Conservation (phyloP, 2,329 filamentous ascomycete species). For the Trichoderma lentiforme region DNA sequence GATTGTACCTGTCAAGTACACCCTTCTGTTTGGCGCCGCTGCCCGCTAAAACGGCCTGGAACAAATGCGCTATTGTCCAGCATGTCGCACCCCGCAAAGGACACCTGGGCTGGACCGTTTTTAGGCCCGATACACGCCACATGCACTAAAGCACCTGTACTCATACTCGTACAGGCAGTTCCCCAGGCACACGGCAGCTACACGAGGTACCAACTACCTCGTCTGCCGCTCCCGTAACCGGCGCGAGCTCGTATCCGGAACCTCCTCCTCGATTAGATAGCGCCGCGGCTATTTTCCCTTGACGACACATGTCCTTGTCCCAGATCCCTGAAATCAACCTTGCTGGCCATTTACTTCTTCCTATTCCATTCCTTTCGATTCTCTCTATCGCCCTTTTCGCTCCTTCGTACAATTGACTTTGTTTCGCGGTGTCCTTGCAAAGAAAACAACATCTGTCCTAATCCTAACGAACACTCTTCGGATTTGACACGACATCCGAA, state of each 20-base stretch:
- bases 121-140: background rate
- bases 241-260: background rate
- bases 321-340: conserved; percentile 21
- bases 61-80: background rate
- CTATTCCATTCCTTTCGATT: background rate
- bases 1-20: background rate
- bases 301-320: conserved; percentile 33
- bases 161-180: background rate
- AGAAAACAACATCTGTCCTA: conserved; percentile 26
- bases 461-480: background rate
- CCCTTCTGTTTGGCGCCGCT: background rate
- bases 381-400: background rate
- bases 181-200: background rate
- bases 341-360: background rate
- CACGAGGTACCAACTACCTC: background rate
- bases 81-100: background rate
- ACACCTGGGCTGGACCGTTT: background rate
- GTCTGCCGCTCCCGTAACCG: background rate
- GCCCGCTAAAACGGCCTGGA: background rate
- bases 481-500: conserved; percentile 4
- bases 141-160: background rate
- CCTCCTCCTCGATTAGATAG: conserved; percentile 4
- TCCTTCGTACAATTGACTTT: background rate
- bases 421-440: background rate
- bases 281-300: conserved; percentile 13